Evolutionary conservation across 176 grass and related monocot genomes (phyloP), one percentile per base, ranked within the genome.

Genomic region (Aegilops bicornis): DNA sequence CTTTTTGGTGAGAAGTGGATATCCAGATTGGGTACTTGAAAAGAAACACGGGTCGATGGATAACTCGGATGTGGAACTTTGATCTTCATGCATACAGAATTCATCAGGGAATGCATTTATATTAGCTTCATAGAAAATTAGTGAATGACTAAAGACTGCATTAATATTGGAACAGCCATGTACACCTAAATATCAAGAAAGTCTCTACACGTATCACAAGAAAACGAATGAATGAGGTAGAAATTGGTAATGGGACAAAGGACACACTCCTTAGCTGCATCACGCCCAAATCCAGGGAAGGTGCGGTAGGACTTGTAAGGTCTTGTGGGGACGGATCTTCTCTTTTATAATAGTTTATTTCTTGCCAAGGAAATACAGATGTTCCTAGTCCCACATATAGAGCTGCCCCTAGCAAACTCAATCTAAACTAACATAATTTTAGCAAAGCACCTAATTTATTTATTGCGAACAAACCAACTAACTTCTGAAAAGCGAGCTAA

Each of bases 1-100:
- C 93, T 91, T 88, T 98, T 92, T 29, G 96, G 92, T 77, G 96
- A 98, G 79, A 98, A 98, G 84, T 98, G 93, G 64, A 98, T 87
- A 83, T 78, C 87, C 81, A 98, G 90, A 81, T 92, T 98, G 45
- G 96, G 96, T 71, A 98, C 91, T 98, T 98, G 93, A 84, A 98
- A 91, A 80, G 96, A 94, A 89, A 98, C 89, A 69, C 96, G 92
- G 75, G 92, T 96, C 56, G 90, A 96, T 69, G 96, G 96, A 85
- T 96, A 98, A 23, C 77, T 95, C 64, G 88, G 96, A 82, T 98
- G 96, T 78, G 91, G 91, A 76, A 98, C 79, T 89, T 96, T 98
- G 59, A 98, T 94, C 96, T 98, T 90, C 86, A 94, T 70, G 64
- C 16, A 52, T 56, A 81, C 10, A 87, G n/a, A 81, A 68, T 33